Conservation (phyloP, 2,329 filamentous ascomycete genomes). For the Fusarium burgessii region DNA sequence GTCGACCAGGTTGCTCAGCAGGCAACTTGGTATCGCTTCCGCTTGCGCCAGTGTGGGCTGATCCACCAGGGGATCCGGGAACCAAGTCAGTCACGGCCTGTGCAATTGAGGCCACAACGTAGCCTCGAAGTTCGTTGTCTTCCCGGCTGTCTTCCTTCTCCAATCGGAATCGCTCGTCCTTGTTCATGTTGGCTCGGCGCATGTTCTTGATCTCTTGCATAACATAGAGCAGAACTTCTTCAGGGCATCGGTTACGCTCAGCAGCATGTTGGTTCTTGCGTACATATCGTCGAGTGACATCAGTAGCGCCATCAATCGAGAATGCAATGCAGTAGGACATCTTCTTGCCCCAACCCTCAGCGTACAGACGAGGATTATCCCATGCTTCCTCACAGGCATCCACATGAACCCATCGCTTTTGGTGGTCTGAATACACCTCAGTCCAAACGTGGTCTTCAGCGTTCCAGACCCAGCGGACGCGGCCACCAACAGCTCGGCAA, state of each 20-base stretch:
- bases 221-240: conserved; percentile 91
- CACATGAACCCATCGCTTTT: conserved; percentile 95
- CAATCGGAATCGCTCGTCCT: conserved; percentile 84
- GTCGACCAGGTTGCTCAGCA: conserved; percentile 67
- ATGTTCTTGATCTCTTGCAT: conserved; percentile 90
- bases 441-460: conserved; percentile 98
- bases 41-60: conserved; percentile 39
- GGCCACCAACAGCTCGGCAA: conserved; percentile 88
- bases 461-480: conserved; percentile 98
- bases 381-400: conserved; percentile 94
- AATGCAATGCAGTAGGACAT: conserved; percentile 98
- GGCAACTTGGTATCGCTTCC: conserved; percentile 71
- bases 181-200: conserved; percentile 84
- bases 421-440: conserved; percentile 94
- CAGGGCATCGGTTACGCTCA: conserved; percentile 83
- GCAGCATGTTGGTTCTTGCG: conserved; percentile 78
- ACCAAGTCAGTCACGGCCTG: conserved; percentile 78
- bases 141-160: conserved; percentile 84
- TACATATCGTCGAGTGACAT: conserved; percentile 75
- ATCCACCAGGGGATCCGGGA: conserved; percentile 56
- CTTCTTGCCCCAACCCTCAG: conserved; percentile 95
- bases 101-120: conserved; percentile 79
- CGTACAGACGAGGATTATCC: conserved; percentile 93
- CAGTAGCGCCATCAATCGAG: conserved; percentile 83
- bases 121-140: conserved; percentile 78